Conservation (phyloP, 768 basidiomycete species). For the Cyathus striatus region DNA sequence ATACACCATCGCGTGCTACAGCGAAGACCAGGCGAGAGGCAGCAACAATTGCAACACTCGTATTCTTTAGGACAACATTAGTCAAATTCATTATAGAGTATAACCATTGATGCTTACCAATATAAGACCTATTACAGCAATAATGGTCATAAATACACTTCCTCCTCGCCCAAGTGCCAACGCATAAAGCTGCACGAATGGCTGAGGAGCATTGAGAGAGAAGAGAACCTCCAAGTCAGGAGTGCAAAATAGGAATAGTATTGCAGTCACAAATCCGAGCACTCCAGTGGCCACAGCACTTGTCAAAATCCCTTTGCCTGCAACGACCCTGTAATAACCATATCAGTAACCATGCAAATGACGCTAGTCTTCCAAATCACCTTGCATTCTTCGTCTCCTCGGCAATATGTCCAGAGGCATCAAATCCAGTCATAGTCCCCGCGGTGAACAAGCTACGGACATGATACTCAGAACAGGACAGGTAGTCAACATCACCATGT, state of each 20-base stretch:
- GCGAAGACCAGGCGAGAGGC: slow-evolving; percentile 87
- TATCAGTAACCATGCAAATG: slow-evolving; percentile 1
- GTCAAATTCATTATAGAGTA: background rate
- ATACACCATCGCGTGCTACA: slow-evolving; percentile 89
- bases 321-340: slow-evolving; percentile 48
- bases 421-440: slow-evolving; percentile 87
- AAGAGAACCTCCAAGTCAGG: slow-evolving; percentile 77
- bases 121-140: slow-evolving; percentile 82
- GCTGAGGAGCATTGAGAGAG: slow-evolving; percentile 77
- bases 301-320: slow-evolving; percentile 77
- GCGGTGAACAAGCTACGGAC: slow-evolving; percentile 70
- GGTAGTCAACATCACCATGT: no score
- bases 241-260: slow-evolving; percentile 81
- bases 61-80: slow-evolving; percentile 49
- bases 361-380: slow-evolving; percentile 20
- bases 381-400: slow-evolving; percentile 86
- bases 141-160: slow-evolving; percentile 82
- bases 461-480: no score
- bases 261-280: slow-evolving; percentile 73
- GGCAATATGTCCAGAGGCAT: slow-evolving; percentile 83
- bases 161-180: slow-evolving; percentile 76
- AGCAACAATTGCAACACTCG: slow-evolving; percentile 83
- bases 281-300: slow-evolving; percentile 76
- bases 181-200: slow-evolving; percentile 86
- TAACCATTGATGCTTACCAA: slow-evolving; percentile 42